A percentile compares a stretch with the other conserved stretches of the same genome.
These are phyloP conservation scores for Rhodotorula sp. DNA, from an alignment of 1,284 basidiomycete species.

Conservation along the genomic window DNA sequence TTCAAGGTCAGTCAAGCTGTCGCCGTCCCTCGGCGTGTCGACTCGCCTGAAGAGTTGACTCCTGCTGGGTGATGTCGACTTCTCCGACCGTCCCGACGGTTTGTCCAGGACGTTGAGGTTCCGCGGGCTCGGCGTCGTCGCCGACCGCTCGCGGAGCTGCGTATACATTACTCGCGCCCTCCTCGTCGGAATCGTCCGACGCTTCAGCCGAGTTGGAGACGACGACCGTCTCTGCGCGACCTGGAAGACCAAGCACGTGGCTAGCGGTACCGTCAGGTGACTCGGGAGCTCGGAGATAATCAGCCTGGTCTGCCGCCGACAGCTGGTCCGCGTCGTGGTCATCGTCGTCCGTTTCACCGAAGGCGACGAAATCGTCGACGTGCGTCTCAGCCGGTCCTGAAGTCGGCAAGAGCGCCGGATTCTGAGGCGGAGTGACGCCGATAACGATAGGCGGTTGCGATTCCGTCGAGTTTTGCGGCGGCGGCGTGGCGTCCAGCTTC, in stretches of 20 bases:
- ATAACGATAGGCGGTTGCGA: conserved; percentile 1
- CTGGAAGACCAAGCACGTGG: neutral
- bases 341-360: conserved; percentile 7
- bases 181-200: too few species aligned
- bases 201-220: too few species aligned
- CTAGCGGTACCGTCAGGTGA: too few species aligned
- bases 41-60: neutral
- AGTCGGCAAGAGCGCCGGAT: conserved; percentile 2
- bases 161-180: too few species aligned
- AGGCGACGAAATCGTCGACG: conserved; percentile 4
- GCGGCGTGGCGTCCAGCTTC: conserved; percentile 16
- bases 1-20: too few species aligned
- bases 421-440: conserved; percentile 18
- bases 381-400: conserved; percentile 1
- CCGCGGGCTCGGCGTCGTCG: too few species aligned
- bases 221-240: too few species aligned
- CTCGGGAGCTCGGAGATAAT: too few species aligned
- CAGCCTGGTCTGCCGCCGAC: neutral
- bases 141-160: too few species aligned
- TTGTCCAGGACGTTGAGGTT: neutral
- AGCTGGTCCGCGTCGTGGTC: conserved; percentile 1
- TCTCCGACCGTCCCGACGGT: neutral
- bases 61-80: neutral
- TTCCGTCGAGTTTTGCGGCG: neutral
- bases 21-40: too few species aligned